Evolutionary conservation across 352 stramenopile species (phyloP), one percentile per base, ranked within the genome.

Genomic region (Halophytophthora polymorphica): DNA sequence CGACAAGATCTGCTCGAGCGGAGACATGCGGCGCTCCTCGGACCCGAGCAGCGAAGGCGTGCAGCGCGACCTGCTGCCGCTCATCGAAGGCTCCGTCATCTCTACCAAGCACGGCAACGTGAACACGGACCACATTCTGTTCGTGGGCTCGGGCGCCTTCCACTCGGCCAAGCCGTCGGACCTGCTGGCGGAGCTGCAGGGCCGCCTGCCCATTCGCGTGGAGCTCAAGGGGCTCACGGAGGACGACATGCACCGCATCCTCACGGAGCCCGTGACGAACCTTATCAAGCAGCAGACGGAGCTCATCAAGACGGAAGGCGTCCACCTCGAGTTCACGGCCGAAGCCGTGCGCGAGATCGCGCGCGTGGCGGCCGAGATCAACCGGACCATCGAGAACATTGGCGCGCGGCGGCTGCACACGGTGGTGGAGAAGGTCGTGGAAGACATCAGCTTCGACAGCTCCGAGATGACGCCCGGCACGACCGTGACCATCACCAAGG

Each of bases 101-200:
- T 97, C 83, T 41, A 99, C 96, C n/a, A 99, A 99, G 77, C 92
- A 99, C 69, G 97, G 97, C 45, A 99, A 99, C 71, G 90, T 99
- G 18, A 98, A 98, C 77, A 99, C 97, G 49, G 96, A 99, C 76
- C 98, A 98, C 75, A 99, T 99, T 51, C 58, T 99, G 40, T 99
- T 99, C 58, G 96, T 99, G 60, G 94, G 87, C 2, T 98, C 91
- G 21, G 96, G 97, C 40, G 96, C 97, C 31, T 99, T 99, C 73
- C 95, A 99, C 80, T 87, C 90, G 35, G 93, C 95, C 15, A 99
- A 99, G 77, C 96, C 97, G 19, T 98, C 92, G 50, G 97, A 99
- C 61, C 73, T 99, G 68, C 79, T 99, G 21, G 93, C 97, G 8
- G 97, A 99, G 61, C 69, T 99, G 21, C 97, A 99, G 62, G 97